Evolutionary conservation across 129 eudicot genomes (phyloP), one percentile per base, ranked within the genome.

Genomic region (Arctium minus): DNA sequence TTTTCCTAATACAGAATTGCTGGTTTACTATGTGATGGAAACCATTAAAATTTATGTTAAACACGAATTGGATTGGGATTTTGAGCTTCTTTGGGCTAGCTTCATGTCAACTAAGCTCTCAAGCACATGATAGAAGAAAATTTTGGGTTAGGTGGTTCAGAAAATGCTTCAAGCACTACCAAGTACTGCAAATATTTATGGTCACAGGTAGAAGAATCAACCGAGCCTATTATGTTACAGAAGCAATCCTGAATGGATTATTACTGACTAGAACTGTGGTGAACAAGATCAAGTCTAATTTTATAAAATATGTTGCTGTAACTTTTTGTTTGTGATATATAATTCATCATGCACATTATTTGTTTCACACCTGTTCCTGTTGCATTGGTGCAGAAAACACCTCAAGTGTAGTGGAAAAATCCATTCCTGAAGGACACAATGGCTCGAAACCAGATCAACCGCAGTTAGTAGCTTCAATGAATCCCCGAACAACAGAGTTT

Each of bases 351-450:
- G 62, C 30, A 37, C 42, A 32, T 77, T n/a, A 6, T 78, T 3
- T 36, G 40, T 62, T 70, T 65, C 2, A 35, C 74, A 53, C 42
- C 18, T 37, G 15, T 32, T 53, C 68, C 48, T 74, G 64, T 72
- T 31, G 30, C 75, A 64, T 29, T 79, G 80, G 72, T 89, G 90
- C 87, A 89, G 89, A 75, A 56, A 78, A 53, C 53, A 76, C 71
- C 68, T n/a, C 60, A 6, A 77, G 2, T 74, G 68, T 56, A 42
- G 46, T 37, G 31, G 84, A 84, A 72, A 88, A 74, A 30, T 62
- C 82, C 30, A 70, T 75, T 72, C 15, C 74, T 56, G 75, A 84
- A 33, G 74, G 71, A 73, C 46, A 80, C 18, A 74, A 75, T 30
- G 33, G 36, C 82, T 85, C 83, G 6, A 81, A 70, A 70, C 80